phyloP scores from a whole-genome alignment of 2,329 filamentous ascomycete genomes.

The Calonectria multiphialidica region DNA sequence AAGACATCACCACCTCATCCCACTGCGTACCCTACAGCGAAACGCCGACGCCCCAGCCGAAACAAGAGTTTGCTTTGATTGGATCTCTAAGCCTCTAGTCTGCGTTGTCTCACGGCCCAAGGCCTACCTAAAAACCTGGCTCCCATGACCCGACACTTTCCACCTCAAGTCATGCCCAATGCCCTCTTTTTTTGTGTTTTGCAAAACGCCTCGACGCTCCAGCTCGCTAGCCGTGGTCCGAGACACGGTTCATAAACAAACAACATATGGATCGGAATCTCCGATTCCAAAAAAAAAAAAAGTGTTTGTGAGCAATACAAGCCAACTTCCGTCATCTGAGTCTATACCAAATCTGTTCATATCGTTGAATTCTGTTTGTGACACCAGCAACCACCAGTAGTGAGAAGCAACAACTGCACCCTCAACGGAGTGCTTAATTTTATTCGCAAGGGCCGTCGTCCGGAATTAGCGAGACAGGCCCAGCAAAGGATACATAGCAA shows the following conservation, averaged over 20 bases:
- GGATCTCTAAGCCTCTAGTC: constrained; percentile 40
- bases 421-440: neutral
- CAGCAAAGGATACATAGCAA: neutral
- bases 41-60: constrained; percentile 7
- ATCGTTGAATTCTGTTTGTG: constrained; percentile 25
- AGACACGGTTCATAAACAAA: constrained; percentile 10
- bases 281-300: neutral
- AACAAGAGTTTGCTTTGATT: constrained; percentile 29
- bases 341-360: constrained; percentile 35
- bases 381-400: constrained; percentile 16
- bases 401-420: neutral
- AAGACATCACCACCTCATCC: constrained; percentile 20
- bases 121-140: constrained; percentile 20
- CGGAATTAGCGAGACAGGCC: neutral
- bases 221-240: constrained; percentile 16
- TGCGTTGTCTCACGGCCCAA: constrained; percentile 25
- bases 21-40: neutral
- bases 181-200: constrained; percentile 31
- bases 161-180: constrained; percentile 26
- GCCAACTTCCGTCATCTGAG: constrained; percentile 20
- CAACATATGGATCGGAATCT: constrained; percentile 8
- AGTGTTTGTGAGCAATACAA: constrained; percentile 5
- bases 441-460: neutral
- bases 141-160: constrained; percentile 21
- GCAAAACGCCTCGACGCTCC: constrained; percentile 17